These are phyloP conservation scores for Botrytis cinerea DNA, from an alignment of 2,329 filamentous ascomycete genomes.

Conservation along the genomic window DNA sequence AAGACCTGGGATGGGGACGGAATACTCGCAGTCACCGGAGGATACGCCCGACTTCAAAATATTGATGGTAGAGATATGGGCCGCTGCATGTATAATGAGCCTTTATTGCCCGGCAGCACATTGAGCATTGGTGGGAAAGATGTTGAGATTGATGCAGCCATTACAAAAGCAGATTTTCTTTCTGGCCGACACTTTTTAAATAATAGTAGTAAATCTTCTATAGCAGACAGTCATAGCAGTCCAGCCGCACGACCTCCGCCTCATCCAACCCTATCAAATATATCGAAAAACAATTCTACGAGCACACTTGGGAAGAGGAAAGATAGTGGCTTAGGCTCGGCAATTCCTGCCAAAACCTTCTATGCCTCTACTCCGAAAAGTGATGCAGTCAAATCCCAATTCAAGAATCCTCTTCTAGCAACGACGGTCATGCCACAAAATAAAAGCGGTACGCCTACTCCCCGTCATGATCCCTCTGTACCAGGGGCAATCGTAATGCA, in stretches of 20 bases:
- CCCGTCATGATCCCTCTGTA: slow-evolving; percentile 64
- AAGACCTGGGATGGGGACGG: slow-evolving; percentile 79
- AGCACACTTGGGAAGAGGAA: slow-evolving; percentile 35
- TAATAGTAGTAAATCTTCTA: slow-evolving; percentile 29
- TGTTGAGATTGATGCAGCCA: slow-evolving; percentile 64
- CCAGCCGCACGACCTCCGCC: slow-evolving; percentile 27
- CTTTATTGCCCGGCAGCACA: slow-evolving; percentile 59
- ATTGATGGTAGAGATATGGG: slow-evolving; percentile 65
- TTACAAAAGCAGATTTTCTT: slow-evolving; percentile 61
- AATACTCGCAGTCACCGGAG: slow-evolving; percentile 57
- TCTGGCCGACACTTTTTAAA: slow-evolving; percentile 50
- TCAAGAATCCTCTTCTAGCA: slow-evolving; percentile 63
- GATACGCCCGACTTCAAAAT: slow-evolving; percentile 62
- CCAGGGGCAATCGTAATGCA: slow-evolving; percentile 68
- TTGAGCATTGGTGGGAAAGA: slow-evolving; percentile 68
- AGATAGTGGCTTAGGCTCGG: slow-evolving; percentile 33
- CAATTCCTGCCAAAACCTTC: slow-evolving; percentile 46
- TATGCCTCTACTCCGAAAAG: slow-evolving; percentile 44
- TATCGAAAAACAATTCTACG: slow-evolving; percentile 24
- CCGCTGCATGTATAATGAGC: slow-evolving; percentile 54
- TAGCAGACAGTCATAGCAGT: slow-evolving; percentile 23
- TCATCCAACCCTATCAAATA: not conserved
- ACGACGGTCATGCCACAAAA: slow-evolving; percentile 52
- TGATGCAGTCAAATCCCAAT: slow-evolving; percentile 49
- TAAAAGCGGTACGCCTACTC: slow-evolving; percentile 51